Evolutionary conservation across 2,329 filamentous ascomycete genomes (phyloP).

Genomic region (Fusarium duplospermum): DNA sequence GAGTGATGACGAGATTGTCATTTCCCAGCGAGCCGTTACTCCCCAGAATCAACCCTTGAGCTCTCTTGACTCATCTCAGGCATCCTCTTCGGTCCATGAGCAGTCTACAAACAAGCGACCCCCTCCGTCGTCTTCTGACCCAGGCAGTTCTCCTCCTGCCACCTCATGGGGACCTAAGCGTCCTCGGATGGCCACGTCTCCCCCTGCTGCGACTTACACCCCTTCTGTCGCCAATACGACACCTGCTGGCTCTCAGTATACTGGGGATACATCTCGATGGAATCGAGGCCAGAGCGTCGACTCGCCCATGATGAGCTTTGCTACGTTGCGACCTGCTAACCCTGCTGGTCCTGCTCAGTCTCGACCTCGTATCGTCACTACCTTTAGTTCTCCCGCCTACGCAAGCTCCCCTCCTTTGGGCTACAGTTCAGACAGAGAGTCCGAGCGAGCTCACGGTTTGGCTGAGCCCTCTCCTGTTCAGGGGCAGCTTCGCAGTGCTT

Average conservation of each 20-base stretch:
- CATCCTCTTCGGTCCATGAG: background rate
- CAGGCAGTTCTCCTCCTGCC: background rate
- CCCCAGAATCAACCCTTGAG: background rate
- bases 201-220: background rate
- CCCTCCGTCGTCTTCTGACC: background rate
- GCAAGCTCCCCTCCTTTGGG: background rate
- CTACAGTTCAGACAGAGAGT: background rate
- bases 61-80: background rate
- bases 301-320: background rate
- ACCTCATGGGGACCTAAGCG: background rate
- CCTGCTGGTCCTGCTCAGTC: background rate
- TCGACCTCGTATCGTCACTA: background rate
- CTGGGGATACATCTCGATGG: background rate
- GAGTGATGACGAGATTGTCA: background rate
- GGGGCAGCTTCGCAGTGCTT: background rate
- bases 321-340: background rate
- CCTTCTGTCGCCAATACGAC: background rate
- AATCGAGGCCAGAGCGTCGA: background rate
- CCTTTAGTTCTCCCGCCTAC: background rate
- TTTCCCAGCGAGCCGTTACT: background rate
- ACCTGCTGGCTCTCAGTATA: background rate
- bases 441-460: background rate
- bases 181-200: background rate
- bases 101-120: background rate
- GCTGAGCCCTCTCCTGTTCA: background rate